Evolutionary conservation across 148 eudicot species (phyloP).

Genomic region (Camellia lanceoleosa): DNA sequence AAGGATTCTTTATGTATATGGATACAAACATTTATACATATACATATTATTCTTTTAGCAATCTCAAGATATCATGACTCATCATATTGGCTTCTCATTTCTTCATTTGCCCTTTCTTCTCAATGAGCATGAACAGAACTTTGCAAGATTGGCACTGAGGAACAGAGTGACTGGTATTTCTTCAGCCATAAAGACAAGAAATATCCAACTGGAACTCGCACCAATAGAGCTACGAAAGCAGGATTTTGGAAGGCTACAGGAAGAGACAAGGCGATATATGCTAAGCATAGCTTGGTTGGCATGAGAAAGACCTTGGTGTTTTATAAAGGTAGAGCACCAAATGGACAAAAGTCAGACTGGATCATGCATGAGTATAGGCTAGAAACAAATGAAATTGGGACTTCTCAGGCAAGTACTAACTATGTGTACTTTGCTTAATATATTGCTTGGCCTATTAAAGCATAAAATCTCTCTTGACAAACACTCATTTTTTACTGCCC

Average conservation of each 20-base stretch:
- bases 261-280: constrained; percentile 79
- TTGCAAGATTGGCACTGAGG: constrained; percentile 68
- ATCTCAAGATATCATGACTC: not conserved
- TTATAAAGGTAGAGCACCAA: constrained; percentile 82
- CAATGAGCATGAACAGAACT: constrained; percentile 36
- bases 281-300: constrained; percentile 58
- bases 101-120: not conserved
- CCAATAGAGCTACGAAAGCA: constrained; percentile 76
- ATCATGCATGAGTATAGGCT: constrained; percentile 86
- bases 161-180: constrained; percentile 83
- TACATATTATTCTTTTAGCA: not conserved
- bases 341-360: constrained; percentile 82
- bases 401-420: constrained; percentile 50
- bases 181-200: constrained; percentile 90
- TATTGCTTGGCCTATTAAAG: not conserved
- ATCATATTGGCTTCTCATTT: not conserved
- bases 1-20: not conserved
- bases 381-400: constrained; percentile 69
- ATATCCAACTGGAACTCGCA: constrained; percentile 83
- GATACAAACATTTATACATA: not conserved
- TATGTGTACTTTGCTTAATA: not conserved
- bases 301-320: constrained; percentile 85
- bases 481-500: too few relatives aligned
- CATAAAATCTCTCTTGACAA: too few relatives aligned
- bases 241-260: constrained; percentile 96